A percentile compares a stretch with the other conserved stretches of the same genome.
phyloP scores from a whole-genome alignment of 1,284 basidiomycete species.

The Cryptococcus depauperatus region DNA sequence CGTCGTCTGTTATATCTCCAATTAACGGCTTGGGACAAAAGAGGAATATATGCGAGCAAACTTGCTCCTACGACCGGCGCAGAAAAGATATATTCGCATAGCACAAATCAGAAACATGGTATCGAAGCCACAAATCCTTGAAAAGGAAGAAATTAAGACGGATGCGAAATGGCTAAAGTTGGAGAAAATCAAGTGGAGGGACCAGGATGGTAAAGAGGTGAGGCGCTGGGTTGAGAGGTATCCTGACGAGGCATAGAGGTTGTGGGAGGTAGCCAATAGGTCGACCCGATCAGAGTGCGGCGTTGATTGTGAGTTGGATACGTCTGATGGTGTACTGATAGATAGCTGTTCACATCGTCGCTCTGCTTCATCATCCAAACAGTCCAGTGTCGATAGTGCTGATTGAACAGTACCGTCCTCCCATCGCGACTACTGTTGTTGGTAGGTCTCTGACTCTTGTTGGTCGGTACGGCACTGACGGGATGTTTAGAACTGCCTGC shows the following conservation, averaged over 20 bases:
- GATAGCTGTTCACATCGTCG: constrained; percentile 68
- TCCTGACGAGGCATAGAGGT: constrained; percentile 48
- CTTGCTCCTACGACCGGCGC: not conserved
- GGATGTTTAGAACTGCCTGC: constrained; percentile 68
- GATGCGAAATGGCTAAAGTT: constrained; percentile 42
- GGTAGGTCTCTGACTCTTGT: constrained; percentile 47
- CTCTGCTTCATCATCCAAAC: constrained; percentile 63
- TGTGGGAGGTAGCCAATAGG: constrained; percentile 79
- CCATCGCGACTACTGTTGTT: constrained; percentile 62
- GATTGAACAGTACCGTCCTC: constrained; percentile 80
- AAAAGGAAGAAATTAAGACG: constrained; percentile 28
- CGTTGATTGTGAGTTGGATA: constrained; percentile 59
- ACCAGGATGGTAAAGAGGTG: constrained; percentile 66
- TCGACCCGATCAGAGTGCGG: constrained; percentile 64
- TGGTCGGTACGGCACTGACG: constrained; percentile 3
- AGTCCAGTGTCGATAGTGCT: constrained; percentile 59
- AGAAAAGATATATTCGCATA: not conserved
- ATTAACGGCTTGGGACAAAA: no score
- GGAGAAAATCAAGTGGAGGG: constrained; percentile 56
- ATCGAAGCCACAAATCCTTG: constrained; percentile 27
- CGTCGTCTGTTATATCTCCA: no score
- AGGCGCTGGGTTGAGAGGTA: constrained; percentile 8
- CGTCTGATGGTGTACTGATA: constrained; percentile 2
- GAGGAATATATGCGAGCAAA: not conserved
- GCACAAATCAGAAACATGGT: not conserved